Evolutionary conservation across 495 filamentous ascomycete genomes (phyloP).

Genomic region (Articulospora tetracladia): DNA sequence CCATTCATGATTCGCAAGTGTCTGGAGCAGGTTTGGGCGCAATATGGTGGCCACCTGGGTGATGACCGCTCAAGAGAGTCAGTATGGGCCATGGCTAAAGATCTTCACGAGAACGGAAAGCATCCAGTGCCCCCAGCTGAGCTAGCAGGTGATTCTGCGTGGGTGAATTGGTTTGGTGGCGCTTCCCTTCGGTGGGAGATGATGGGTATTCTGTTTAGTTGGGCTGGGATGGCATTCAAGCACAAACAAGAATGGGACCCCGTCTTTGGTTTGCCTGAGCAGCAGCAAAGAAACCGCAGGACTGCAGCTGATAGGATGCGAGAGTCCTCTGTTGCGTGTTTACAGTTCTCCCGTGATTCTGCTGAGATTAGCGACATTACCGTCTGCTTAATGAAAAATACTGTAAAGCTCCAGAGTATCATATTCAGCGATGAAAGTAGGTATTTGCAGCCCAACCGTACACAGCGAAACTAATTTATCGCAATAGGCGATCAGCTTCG

Average conservation of each 20-base stretch:
- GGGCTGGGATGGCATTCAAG: constrained; percentile 2
- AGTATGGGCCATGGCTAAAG: background rate
- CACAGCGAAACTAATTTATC: background rate
- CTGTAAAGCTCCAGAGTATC: background rate
- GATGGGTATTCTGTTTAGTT: constrained; percentile 9
- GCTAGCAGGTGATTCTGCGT: background rate
- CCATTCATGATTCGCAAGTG: background rate
- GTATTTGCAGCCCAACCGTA: background rate
- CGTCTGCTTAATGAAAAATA: background rate
- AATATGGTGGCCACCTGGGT: background rate
- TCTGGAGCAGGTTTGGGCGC: background rate
- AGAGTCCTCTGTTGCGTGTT: background rate
- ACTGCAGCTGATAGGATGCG: background rate
- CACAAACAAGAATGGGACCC: background rate
- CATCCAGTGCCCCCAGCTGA: constrained; percentile 42
- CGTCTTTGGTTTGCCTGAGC: background rate
- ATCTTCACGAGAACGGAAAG: constrained; percentile 50
- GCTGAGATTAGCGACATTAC: background rate
- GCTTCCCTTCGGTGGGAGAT: constrained; percentile 11
- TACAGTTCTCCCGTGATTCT: background rate
- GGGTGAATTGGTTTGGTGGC: constrained; percentile 8
- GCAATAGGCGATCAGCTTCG: background rate
- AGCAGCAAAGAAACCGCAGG: background rate
- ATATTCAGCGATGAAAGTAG: background rate
- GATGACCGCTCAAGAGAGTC: background rate